phyloP scores from a whole-genome alignment of 371 early-diverging fungal genomes.

The Mortierella sp. region DNA sequence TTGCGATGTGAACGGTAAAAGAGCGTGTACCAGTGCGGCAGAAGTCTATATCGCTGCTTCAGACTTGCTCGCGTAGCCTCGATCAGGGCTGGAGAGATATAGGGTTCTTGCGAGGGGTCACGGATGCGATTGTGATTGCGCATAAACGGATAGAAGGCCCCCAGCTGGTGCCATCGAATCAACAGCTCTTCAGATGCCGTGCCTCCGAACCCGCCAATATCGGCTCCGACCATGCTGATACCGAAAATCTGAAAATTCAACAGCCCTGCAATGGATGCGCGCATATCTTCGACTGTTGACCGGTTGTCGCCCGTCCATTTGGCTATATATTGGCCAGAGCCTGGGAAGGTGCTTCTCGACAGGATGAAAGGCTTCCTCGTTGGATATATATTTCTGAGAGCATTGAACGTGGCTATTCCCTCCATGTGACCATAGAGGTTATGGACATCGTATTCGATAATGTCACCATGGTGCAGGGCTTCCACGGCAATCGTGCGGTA shows the following conservation, averaged over 20 bases:
- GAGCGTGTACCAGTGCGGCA: conserved; percentile 77
- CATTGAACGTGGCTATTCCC: conserved; percentile 61
- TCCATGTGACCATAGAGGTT: conserved; percentile 75
- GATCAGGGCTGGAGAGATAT: conserved; percentile 60
- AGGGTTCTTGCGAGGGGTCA: conserved; percentile 70
- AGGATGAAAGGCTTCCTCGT: conserved; percentile 78
- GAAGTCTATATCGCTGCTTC: conserved; percentile 67
- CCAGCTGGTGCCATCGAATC: conserved; percentile 74
- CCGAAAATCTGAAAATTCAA: conserved; percentile 77
- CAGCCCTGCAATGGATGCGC: conserved; percentile 66
- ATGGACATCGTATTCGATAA: conserved; percentile 72
- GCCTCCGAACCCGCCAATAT: conserved; percentile 78
- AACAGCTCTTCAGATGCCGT: conserved; percentile 69
- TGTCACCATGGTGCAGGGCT: conserved; percentile 64
- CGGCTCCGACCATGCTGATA: conserved; percentile 74
- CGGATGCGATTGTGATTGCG: conserved; percentile 72
- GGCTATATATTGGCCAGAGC: conserved; percentile 70
- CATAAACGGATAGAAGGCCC: conserved; percentile 69
- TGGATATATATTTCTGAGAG: conserved; percentile 53
- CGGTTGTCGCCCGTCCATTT: conserved; percentile 71
- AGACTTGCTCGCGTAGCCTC: conserved; percentile 65
- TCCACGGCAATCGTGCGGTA: conserved; percentile 63
- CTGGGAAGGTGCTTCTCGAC: conserved; percentile 76
- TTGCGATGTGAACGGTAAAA: conserved; percentile 65
- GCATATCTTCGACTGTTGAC: conserved; percentile 63